These are phyloP conservation scores for Glycine tomentella DNA, from an alignment of 306 rosid species.

Conservation along the genomic window DNA sequence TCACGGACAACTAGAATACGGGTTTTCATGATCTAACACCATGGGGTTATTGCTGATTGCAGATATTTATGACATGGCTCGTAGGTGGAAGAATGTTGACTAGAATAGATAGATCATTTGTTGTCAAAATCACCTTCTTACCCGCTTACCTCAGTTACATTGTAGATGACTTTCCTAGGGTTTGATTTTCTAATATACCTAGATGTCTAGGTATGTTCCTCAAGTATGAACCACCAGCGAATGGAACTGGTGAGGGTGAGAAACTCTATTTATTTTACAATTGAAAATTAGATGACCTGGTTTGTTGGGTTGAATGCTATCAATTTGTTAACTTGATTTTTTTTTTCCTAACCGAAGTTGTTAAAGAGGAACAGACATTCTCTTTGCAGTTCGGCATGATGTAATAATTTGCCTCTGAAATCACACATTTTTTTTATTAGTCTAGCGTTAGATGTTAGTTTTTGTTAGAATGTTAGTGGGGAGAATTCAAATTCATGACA, in stretches of 20 bases:
- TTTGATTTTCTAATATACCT: conserved; percentile 17
- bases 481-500: too few relatives aligned
- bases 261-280: background rate
- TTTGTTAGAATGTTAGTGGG: too few relatives aligned
- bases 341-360: background rate
- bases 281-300: conserved; percentile 1
- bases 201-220: background rate
- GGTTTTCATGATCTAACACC: conserved; percentile 32
- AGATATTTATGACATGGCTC: conserved; percentile 26
- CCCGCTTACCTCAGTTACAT: background rate
- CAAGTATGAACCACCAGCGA: background rate
- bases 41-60: conserved; percentile 32
- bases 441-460: too few relatives aligned
- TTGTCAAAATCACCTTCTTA: conserved; percentile 11
- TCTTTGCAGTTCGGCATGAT: conserved; percentile 2
- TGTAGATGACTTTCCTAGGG: conserved; percentile 27
- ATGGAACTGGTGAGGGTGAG: conserved; percentile 23
- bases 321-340: background rate
- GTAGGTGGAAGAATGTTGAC: conserved; percentile 36
- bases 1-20: background rate
- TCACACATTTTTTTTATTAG: too few relatives aligned
- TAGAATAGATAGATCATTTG: background rate
- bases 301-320: conserved; percentile 24
- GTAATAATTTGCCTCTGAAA: background rate
- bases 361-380: background rate